These are phyloP conservation scores for Silene conica DNA, from an alignment of 148 eudicot species.

Conservation along the genomic window DNA sequence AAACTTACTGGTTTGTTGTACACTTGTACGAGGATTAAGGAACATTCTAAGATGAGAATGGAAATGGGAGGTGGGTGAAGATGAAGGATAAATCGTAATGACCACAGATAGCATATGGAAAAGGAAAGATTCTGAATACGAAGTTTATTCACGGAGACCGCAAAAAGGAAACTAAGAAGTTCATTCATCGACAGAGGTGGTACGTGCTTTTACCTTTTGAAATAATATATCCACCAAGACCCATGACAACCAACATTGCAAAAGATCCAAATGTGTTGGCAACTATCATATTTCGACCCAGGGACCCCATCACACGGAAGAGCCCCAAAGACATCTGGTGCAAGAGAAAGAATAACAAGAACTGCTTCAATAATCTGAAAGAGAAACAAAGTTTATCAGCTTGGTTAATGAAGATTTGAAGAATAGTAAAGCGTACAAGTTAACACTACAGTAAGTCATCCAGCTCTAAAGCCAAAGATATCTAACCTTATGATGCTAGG, in stretches of 20 bases:
- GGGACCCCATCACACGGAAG: constrained; percentile 90
- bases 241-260: constrained; percentile 99
- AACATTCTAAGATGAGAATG: neutral
- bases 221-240: constrained; percentile 87
- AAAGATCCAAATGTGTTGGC: constrained; percentile 99
- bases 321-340: constrained; percentile 92
- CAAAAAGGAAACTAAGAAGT: too few species aligned
- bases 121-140: too few species aligned
- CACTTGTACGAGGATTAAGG: neutral
- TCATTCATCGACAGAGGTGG: neutral
- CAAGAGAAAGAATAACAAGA: constrained; percentile 70
- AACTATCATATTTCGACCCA: constrained; percentile 94
- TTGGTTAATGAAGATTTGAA: neutral
- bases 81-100: too few species aligned
- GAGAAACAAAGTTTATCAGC: constrained; percentile 10
- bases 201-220: constrained; percentile 59
- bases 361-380: constrained; percentile 80
- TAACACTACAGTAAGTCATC: neutral
- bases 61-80: too few species aligned
- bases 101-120: too few species aligned
- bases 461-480: constrained; percentile 9
- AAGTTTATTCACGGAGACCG: too few species aligned
- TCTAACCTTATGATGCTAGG: constrained; percentile 80
- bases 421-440: neutral
- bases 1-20: neutral